Evolutionary conservation across 805 yeast genomes (phyloP).

Genomic region (Yamadazyma akitaensis): DNA sequence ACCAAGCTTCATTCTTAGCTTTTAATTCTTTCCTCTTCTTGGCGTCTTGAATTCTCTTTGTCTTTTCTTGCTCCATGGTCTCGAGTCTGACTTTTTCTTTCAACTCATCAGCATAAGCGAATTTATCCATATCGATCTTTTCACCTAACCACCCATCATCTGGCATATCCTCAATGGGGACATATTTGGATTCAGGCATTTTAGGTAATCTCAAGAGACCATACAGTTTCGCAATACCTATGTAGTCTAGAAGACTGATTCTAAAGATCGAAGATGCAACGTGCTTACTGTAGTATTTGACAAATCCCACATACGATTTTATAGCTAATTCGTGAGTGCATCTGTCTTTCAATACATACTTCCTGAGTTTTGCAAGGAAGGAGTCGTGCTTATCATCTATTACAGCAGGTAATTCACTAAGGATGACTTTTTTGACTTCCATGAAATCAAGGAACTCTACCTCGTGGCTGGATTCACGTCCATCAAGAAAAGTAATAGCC

Average conservation of each 20-base stretch:
- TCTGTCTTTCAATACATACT: constrained; percentile 71
- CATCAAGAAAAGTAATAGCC: constrained; percentile 63
- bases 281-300: constrained; percentile 84
- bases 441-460: constrained; percentile 78
- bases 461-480: constrained; percentile 65
- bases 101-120: constrained; percentile 57
- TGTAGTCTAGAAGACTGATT: constrained; percentile 63
- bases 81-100: constrained; percentile 62
- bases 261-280: constrained; percentile 86
- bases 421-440: constrained; percentile 58
- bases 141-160: constrained; percentile 73
- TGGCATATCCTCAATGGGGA: constrained; percentile 49
- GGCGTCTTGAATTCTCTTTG: constrained; percentile 35
- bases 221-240: constrained; percentile 69
- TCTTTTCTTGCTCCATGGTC: constrained; percentile 49
- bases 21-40: constrained; percentile 42
- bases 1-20: constrained; percentile 73
- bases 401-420: constrained; percentile 40
- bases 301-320: constrained; percentile 76
- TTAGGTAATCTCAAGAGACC: constrained; percentile 82
- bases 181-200: constrained; percentile 82
- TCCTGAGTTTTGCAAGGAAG: constrained; percentile 24
- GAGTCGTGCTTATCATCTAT: constrained; percentile 23
- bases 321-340: constrained; percentile 80
- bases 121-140: constrained; percentile 64